Conservation (phyloP, 148 eudicot genomes). For the Persicaria tinctoria region DNA sequence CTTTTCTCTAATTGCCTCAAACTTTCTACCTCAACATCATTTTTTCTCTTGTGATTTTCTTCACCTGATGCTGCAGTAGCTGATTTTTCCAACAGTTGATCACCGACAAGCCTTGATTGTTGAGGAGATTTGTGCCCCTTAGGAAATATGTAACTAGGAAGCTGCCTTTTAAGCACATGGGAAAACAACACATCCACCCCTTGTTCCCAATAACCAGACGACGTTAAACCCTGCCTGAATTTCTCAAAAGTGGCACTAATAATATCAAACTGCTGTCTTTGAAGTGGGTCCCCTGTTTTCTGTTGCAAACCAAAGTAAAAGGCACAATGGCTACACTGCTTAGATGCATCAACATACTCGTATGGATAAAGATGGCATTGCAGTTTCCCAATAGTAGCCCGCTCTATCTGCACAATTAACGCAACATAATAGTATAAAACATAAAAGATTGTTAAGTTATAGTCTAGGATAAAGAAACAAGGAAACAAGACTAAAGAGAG, state of each 20-base stretch:
- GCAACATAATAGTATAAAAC: background rate
- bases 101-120: slow-evolving; percentile 26
- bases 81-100: slow-evolving; percentile 20
- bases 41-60: slow-evolving; percentile 34
- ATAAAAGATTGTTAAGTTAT: background rate
- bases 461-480: background rate
- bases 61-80: slow-evolving; percentile 25
- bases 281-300: slow-evolving; percentile 59
- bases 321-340: slow-evolving; percentile 57
- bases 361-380: slow-evolving; percentile 86
- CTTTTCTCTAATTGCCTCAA: slow-evolving; percentile 24
- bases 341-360: slow-evolving; percentile 51
- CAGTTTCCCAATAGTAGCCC: slow-evolving; percentile 66
- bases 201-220: slow-evolving; percentile 69
- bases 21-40: slow-evolving; percentile 18
- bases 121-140: slow-evolving; percentile 46
- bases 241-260: slow-evolving; percentile 69
- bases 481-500: background rate
- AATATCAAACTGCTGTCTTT: slow-evolving; percentile 72
- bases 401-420: slow-evolving; percentile 66
- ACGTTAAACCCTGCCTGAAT: slow-evolving; percentile 50
- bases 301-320: slow-evolving; percentile 82
- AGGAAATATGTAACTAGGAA: slow-evolving; percentile 58
- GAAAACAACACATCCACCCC: slow-evolving; percentile 73
- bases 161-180: slow-evolving; percentile 61